Evolutionary conservation across 2,329 filamentous ascomycete genomes (phyloP), one percentile per base, ranked within the genome.

Genomic region (Ophioceras dolichostomum): DNA sequence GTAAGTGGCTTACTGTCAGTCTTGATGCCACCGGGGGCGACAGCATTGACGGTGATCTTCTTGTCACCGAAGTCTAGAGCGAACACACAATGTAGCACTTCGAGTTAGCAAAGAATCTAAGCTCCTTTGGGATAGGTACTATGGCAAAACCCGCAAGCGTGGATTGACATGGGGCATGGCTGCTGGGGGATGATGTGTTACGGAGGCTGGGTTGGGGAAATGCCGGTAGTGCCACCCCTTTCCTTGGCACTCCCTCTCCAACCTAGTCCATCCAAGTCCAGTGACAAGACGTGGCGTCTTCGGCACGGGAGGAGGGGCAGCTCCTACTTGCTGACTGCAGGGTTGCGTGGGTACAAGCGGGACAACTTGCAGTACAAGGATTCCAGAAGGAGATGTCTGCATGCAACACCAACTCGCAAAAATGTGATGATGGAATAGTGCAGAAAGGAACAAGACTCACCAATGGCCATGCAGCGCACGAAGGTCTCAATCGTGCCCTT

Each of bases 401-500:
- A n/a, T n/a, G n/a, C n/a, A n/a, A n/a, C n/a, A n/a, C n/a, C n/a
- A n/a, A n/a, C n/a, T n/a, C n/a, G n/a, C n/a, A n/a, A n/a, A n/a
- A n/a, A n/a, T n/a, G n/a, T n/a, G n/a, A n/a, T n/a, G n/a, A 10
- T 24, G 9, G 10, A 26, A 31, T n/a, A 34, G 12, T 26, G 2
- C 13, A 22, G n/a, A 9, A 40, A 26, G 12, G 10, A 29, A 5
- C 17, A 16, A 32, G 12, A 34, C 43, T 24, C 30, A 47, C 45
- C 45, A 12, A 49, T 37, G 4, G 47, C 47, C 47, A 49, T 49
- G 47, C 47, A 49, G 7, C 50, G 48, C 7, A 55, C 54, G 41
- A 59, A 54, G 1, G 53, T 50, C 39, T 57, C 52, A 34, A 59
- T 54, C 30, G 56, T 52, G 17, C 49, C 55, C 47, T 59, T 59